A percentile compares a stretch with the other conserved stretches of the same genome.
Conservation (phyloP, 1,284 basidiomycete species). For the Malassezia brasiliensis region DNA sequence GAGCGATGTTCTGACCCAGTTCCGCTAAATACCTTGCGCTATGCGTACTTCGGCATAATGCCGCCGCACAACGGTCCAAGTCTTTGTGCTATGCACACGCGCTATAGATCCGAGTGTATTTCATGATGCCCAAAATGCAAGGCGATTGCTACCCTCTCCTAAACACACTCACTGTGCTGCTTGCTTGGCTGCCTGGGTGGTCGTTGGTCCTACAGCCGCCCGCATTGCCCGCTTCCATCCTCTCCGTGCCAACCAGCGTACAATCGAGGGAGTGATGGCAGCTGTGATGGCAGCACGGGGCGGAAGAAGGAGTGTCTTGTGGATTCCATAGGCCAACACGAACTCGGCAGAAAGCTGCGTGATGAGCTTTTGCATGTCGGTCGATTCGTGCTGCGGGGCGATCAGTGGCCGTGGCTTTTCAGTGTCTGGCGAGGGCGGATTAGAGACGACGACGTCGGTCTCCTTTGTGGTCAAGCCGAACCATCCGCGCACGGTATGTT, state of each 20-base stretch:
- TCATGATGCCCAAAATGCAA: conserved; percentile 7
- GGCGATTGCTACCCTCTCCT: neutral
- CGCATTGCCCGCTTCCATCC: conserved; percentile 21
- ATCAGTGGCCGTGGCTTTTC: neutral
- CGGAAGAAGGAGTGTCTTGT: conserved; percentile 90
- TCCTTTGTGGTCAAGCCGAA: conserved; percentile 37
- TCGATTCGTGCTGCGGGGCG: neutral
- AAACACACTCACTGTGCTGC: too few relatives aligned
- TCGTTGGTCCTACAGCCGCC: too few relatives aligned
- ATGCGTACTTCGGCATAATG: neutral
- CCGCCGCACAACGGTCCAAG: neutral
- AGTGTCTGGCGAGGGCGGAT: neutral
- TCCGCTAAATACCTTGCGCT: conserved; percentile 14
- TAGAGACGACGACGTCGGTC: conserved; percentile 7
- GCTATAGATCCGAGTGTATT: conserved; percentile 13
- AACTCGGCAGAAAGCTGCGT: conserved; percentile 69
- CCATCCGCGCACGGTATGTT: conserved; percentile 52
- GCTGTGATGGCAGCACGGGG: conserved; percentile 80
- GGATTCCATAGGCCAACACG: conserved; percentile 82
- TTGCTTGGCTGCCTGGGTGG: too few relatives aligned
- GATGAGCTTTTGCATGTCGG: conserved; percentile 3
- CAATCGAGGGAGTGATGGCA: conserved; percentile 71
- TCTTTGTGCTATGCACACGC: conserved; percentile 1
- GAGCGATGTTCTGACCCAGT: conserved; percentile 4
- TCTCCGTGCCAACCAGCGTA: conserved; percentile 49